These are phyloP conservation scores for Puya raimondii DNA, from an alignment of 176 grass and related monocot species.

Conservation along the genomic window DNA sequence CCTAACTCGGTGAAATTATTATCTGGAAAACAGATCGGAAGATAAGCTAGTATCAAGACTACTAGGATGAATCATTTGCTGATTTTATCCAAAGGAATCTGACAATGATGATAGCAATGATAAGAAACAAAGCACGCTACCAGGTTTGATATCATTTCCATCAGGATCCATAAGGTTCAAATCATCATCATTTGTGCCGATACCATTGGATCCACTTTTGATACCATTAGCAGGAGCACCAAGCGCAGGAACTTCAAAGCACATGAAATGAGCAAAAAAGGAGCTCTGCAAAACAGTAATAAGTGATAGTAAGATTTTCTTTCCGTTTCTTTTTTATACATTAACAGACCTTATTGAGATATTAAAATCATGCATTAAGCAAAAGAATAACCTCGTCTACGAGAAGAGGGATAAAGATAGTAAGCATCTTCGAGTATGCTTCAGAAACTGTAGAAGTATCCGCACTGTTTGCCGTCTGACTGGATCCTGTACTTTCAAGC, in stretches of 20 bases:
- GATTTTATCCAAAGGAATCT: neutral
- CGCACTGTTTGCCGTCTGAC: conserved; percentile 45
- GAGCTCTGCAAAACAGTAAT: conserved; percentile 57
- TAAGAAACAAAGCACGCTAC: conserved; percentile 34
- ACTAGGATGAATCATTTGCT: neutral
- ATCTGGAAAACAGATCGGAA: conserved; percentile 32
- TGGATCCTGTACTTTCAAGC: conserved; percentile 65
- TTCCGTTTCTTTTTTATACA: neutral
- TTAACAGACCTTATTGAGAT: neutral
- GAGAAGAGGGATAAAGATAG: conserved; percentile 97
- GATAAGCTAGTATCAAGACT: neutral
- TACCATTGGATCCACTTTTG: conserved; percentile 39
- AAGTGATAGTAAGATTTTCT: conserved; percentile 19
- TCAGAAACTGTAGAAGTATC: conserved; percentile 94
- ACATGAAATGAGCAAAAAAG: conserved; percentile 99
- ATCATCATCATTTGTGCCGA: conserved; percentile 57
- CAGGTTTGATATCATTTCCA: conserved; percentile 69
- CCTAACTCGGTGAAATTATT: conserved; percentile 55
- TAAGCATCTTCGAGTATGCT: conserved; percentile 98
- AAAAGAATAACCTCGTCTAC: conserved; percentile 71
- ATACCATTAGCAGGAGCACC: conserved; percentile 41
- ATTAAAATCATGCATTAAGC: neutral
- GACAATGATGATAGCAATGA: neutral
- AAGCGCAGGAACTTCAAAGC: conserved; percentile 88
- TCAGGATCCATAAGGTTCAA: conserved; percentile 71